A percentile compares a stretch with the other conserved stretches of the same genome.
Conservation (phyloP, 2,329 filamentous ascomycete species). For the Leptodontidium sp. region DNA sequence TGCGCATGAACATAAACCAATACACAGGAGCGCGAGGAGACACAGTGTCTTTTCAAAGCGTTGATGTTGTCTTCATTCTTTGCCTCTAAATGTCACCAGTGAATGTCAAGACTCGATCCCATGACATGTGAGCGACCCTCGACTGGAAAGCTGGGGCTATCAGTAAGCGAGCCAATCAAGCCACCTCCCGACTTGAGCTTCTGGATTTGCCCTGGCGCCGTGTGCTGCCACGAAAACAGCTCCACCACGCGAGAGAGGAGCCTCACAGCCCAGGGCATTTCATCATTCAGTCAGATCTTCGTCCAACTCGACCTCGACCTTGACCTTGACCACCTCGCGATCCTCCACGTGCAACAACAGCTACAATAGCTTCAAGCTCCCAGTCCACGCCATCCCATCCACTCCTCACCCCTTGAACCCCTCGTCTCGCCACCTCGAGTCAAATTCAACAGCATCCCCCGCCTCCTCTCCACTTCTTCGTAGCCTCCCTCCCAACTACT, state of each 20-base stretch:
- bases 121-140: conserved; percentile 30
- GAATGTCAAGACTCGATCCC: neutral
- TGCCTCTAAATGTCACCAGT: neutral
- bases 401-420: neutral
- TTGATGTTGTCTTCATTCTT: neutral
- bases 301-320: conserved; percentile 23
- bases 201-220: neutral
- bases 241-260: conserved; percentile 31
- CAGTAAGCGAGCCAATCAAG: conserved; percentile 33
- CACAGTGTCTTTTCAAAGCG: conserved; percentile 13
- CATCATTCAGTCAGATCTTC: conserved; percentile 33
- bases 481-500: neutral
- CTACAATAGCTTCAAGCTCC: conserved; percentile 27
- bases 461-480: conserved; percentile 16
- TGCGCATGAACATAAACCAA: neutral
- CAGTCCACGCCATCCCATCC: conserved; percentile 10
- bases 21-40: conserved; percentile 16
- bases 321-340: neutral
- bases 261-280: conserved; percentile 33
- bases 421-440: conserved; percentile 12
- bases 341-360: conserved; percentile 25
- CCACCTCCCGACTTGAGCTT: conserved; percentile 5
- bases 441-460: conserved; percentile 11
- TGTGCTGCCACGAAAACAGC: conserved; percentile 33
- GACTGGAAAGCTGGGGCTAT: neutral